A percentile compares a stretch with the other conserved stretches of the same genome.
Evolutionary conservation across 176 grass and related monocot genomes (phyloP).

Genomic region (Rhynchospora breviuscula): DNA sequence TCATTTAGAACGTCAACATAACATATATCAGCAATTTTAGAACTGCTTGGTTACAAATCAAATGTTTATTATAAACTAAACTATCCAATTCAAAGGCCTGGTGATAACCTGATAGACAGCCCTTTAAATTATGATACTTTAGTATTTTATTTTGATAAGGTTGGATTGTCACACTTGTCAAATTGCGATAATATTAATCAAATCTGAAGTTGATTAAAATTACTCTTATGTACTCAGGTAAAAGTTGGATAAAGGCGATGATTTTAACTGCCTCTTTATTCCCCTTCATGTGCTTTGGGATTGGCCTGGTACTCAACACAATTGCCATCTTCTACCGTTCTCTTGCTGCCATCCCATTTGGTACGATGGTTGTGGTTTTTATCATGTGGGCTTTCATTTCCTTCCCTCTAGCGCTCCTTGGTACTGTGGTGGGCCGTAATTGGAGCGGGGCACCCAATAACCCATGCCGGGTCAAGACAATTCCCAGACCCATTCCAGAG

Average conservation of each 20-base stretch:
- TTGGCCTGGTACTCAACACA: constrained; percentile 76
- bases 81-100: background rate
- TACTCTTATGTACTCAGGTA: constrained; percentile 46
- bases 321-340: constrained; percentile 93
- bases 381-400: constrained; percentile 89
- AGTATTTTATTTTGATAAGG: background rate
- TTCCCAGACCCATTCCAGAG: constrained; percentile 86
- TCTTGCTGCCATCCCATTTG: constrained; percentile 92
- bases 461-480: constrained; percentile 89
- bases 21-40: background rate
- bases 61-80: background rate
- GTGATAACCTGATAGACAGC: background rate
- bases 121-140: background rate
- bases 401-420: constrained; percentile 77
- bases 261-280: constrained; percentile 80
- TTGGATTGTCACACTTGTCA: background rate
- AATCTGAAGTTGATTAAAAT: constrained; percentile 13
- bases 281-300: constrained; percentile 92
- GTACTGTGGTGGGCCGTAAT: constrained; percentile 87
- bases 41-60: background rate
- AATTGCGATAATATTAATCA: background rate
- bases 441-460: constrained; percentile 90
- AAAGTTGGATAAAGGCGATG: constrained; percentile 90
- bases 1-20: background rate
- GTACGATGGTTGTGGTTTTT: constrained; percentile 87